Conservation (phyloP, 83 land plant genomes). For the Isoetes engelmannii region DNA sequence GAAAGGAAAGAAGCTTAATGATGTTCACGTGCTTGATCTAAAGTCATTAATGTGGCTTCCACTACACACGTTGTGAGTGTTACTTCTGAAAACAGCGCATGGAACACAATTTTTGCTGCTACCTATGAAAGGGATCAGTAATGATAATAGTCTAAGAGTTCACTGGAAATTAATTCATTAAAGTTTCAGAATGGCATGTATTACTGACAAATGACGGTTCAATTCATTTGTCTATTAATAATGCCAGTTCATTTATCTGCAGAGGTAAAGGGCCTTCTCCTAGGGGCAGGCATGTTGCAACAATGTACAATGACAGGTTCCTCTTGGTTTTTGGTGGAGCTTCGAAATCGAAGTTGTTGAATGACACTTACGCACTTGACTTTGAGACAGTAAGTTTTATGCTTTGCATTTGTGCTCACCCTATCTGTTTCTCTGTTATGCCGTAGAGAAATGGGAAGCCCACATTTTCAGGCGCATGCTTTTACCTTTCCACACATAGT, state of each 20-base stretch:
- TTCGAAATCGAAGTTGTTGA: constrained; percentile 61
- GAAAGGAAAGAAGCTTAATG: constrained; percentile 76
- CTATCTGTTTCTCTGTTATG: too few relatives aligned
- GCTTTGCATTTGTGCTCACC: too few relatives aligned
- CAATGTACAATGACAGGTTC: constrained; percentile 74
- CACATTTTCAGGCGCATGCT: too few relatives aligned
- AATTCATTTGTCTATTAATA: background rate
- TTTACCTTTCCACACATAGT: too few relatives aligned
- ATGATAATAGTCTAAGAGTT: too few relatives aligned
- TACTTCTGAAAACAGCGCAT: background rate
- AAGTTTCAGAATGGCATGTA: background rate
- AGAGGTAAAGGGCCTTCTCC: constrained; percentile 89
- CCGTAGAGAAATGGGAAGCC: too few relatives aligned
- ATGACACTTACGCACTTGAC: constrained; percentile 84
- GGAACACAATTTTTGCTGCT: background rate
- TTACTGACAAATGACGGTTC: background rate
- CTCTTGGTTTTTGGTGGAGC: constrained; percentile 83
- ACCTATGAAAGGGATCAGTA: too few relatives aligned
- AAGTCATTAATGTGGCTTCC: constrained; percentile 92
- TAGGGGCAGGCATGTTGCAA: constrained; percentile 76
- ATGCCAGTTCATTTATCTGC: constrained; percentile 10
- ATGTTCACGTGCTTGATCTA: constrained; percentile 88
- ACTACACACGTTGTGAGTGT: constrained; percentile 67
- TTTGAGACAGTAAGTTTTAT: constrained; percentile 68
- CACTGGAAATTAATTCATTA: too few relatives aligned